These are phyloP conservation scores for Suhomyces ambrosiae DNA, from an alignment of 1,139 yeast species.

Conservation along the genomic window DNA sequence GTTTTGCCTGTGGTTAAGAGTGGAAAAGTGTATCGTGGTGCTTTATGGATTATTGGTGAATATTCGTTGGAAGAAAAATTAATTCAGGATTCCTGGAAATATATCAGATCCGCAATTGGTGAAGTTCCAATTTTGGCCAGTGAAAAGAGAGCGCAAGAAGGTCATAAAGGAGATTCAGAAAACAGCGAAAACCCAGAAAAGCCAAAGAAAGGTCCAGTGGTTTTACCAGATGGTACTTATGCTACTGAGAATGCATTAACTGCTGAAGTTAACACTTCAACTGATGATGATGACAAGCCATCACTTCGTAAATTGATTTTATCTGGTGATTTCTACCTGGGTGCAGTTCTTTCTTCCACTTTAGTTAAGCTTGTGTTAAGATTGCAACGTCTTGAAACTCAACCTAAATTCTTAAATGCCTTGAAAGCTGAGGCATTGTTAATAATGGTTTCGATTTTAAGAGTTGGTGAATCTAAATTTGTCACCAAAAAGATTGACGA, in stretches of 20 bases:
- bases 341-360: slow-evolving; percentile 85
- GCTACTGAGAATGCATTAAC: slow-evolving; percentile 93
- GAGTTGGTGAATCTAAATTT: slow-evolving; percentile 84
- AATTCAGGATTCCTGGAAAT: slow-evolving; percentile 85
- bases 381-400: slow-evolving; percentile 60
- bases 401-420: slow-evolving; percentile 67
- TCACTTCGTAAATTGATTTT: slow-evolving; percentile 81
- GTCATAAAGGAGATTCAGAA: slow-evolving; percentile 31
- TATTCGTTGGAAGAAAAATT: slow-evolving; percentile 73
- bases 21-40: slow-evolving; percentile 91
- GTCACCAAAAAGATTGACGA: slow-evolving; percentile 85
- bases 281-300: slow-evolving; percentile 50
- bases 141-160: slow-evolving; percentile 55
- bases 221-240: slow-evolving; percentile 97
- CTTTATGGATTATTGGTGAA: slow-evolving; percentile 96
- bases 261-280: slow-evolving; percentile 30
- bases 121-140: slow-evolving; percentile 87
- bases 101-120: slow-evolving; percentile 80
- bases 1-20: slow-evolving; percentile 73
- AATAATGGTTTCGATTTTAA: slow-evolving; percentile 85
- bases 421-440: slow-evolving; percentile 93
- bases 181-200: slow-evolving; percentile 24
- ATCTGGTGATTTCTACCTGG: slow-evolving; percentile 88
- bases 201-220: slow-evolving; percentile 67
- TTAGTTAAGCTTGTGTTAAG: slow-evolving; percentile 86